Percentiles rank a stretch among this genome's conserved stretches.
Evolutionary conservation across 1,284 basidiomycete genomes (phyloP).

Genomic region (Puccinia polysora): DNA sequence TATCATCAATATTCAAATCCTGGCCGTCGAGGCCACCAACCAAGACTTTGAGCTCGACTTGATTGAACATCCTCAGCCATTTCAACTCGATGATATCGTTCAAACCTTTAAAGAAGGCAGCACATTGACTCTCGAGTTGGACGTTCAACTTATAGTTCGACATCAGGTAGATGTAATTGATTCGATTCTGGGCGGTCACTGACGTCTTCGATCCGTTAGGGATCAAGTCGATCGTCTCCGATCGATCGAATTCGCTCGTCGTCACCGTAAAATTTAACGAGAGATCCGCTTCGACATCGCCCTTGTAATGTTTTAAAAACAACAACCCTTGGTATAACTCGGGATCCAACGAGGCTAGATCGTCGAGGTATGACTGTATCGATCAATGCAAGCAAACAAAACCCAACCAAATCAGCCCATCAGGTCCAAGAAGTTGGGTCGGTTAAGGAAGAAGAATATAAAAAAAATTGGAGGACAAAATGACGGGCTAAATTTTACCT

Average conservation of each 20-base stretch:
- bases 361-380: conserved; percentile 60
- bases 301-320: conserved; percentile 85
- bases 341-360: conserved; percentile 81
- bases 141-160: conserved; percentile 81
- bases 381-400: background rate
- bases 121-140: conserved; percentile 79
- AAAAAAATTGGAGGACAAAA: background rate
- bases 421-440: background rate
- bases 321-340: conserved; percentile 88
- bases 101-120: conserved; percentile 68
- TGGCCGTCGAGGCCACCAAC: conserved; percentile 50
- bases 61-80: conserved; percentile 90
- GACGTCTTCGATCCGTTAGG: conserved; percentile 76
- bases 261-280: conserved; percentile 85
- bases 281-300: conserved; percentile 77
- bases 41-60: conserved; percentile 65
- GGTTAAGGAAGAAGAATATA: background rate
- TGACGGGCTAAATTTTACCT: conserved; percentile 54
- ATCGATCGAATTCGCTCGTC: conserved; percentile 82
- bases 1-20: conserved; percentile 72
- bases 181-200: conserved; percentile 81
- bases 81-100: conserved; percentile 81
- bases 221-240: conserved; percentile 72
- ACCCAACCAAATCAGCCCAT: background rate
- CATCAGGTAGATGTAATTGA: conserved; percentile 81